phyloP scores from a whole-genome alignment of 345 rosid species.

The Gynandropsis gynandra region DNA sequence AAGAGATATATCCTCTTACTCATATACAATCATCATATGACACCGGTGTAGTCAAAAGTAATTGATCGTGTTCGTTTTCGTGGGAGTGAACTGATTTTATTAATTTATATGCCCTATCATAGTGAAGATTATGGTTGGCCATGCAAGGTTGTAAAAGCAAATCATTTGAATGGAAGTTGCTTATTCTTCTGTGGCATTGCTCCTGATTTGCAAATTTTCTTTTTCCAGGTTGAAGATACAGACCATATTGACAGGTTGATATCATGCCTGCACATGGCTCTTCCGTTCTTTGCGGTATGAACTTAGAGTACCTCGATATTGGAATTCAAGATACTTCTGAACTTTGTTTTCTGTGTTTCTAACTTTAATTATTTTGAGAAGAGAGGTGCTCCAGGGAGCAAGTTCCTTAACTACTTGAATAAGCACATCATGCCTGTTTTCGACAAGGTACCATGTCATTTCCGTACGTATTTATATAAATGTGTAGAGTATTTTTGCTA shows the following conservation, averaged over 20 bases:
- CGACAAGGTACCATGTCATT: slow-evolving; percentile 56
- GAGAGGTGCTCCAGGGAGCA: slow-evolving; percentile 96
- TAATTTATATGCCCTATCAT: neutral
- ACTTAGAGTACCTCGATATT: slow-evolving; percentile 12
- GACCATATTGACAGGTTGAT: slow-evolving; percentile 95
- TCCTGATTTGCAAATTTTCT: slow-evolving; percentile 9
- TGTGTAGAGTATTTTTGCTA: neutral
- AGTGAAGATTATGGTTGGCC: slow-evolving; percentile 1
- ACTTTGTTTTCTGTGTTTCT: neutral
- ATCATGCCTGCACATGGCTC: slow-evolving; percentile 86
- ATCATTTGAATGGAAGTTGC: slow-evolving; percentile 5
- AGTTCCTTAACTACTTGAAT: slow-evolving; percentile 82
- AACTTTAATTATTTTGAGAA: slow-evolving; percentile 25
- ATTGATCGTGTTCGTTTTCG: neutral
- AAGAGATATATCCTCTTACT: neutral
- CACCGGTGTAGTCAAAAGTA: slow-evolving; percentile 1
- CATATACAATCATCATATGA: slow-evolving; percentile 13
- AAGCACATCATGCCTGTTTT: slow-evolving; percentile 82
- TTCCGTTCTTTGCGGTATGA: slow-evolving; percentile 88
- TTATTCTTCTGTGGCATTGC: slow-evolving; percentile 3
- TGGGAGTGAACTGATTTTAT: neutral
- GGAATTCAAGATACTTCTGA: neutral
- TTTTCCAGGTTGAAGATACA: slow-evolving; percentile 71
- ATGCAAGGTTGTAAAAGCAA: neutral
- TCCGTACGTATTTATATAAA: neutral